Percentiles rank a stretch among this genome's conserved stretches.
Evolutionary conservation across 129 eudicot species (phyloP).

Genomic region (Centella asiatica): DNA sequence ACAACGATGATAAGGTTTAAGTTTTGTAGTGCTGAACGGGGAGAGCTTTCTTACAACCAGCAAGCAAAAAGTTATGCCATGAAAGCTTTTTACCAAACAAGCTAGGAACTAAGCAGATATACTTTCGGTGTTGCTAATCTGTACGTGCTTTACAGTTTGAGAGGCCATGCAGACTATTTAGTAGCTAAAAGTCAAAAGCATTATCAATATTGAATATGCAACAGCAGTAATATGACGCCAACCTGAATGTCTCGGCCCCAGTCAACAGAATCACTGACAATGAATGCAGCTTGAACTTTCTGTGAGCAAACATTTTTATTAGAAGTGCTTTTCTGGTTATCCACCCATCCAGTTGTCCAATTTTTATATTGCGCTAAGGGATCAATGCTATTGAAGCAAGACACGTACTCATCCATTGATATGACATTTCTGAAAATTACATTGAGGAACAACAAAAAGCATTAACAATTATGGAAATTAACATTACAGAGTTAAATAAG

Average conservation of each 20-base stretch:
- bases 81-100: too few species aligned
- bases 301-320: conserved; percentile 28
- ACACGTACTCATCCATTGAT: conserved; percentile 53
- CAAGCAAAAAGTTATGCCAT: too few species aligned
- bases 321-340: conserved; percentile 13
- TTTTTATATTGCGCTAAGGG: conserved; percentile 50
- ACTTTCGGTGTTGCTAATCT: background rate
- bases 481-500: background rate
- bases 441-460: background rate
- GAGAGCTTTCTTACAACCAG: too few species aligned
- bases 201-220: background rate
- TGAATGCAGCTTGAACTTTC: conserved; percentile 47
- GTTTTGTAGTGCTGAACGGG: too few species aligned
- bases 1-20: too few species aligned
- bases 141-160: background rate
- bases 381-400: conserved; percentile 53
- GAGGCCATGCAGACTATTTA: too few species aligned
- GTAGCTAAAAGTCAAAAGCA: background rate
- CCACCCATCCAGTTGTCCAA: conserved; percentile 21
- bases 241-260: conserved; percentile 83
- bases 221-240: conserved; percentile 4
- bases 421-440: conserved; percentile 43
- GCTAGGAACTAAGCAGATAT: too few species aligned
- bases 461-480: background rate
- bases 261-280: conserved; percentile 64